Evolutionary conservation across 805 yeast species (phyloP), one percentile per base, ranked within the genome.

Genomic region (Maudiozyma serrabonitensis): DNA sequence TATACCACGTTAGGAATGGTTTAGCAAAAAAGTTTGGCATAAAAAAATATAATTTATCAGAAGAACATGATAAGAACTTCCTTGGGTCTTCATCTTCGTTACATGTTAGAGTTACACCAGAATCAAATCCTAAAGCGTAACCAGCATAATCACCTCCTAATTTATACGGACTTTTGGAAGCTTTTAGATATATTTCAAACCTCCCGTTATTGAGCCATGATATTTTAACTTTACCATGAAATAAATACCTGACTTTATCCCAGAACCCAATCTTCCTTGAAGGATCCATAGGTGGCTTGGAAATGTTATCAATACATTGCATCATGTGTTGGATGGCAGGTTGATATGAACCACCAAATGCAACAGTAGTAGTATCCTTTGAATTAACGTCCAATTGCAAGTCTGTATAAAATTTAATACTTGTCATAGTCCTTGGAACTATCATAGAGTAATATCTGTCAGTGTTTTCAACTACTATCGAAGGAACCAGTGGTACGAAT

Each of bases 241-340:
- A 69, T 15, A 84, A 72, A 28, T 81, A 74, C 46, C 96, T 70
- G 26, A 88, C 66, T 62, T 89, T 91, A 66, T 90, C 98, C 98
- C 98, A 90, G 56, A 89, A 82, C 0, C 98, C 98, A 13, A 88
- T 68, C 56, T 84, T 84, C 3, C 79, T 76, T 1, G 96, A 87
- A 0, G 90, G 90, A 63, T 90, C 98, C 15, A 85, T 68, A 0
- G 95, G 95, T 0, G 96, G 95, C 63, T 91, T 90, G 1, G 95
- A 81, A 61, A 90, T 87, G 43, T 83, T 81, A 57, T 89, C 95
- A 52, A 90, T 75, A 49, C 79, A 83, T 49, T 80, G 69, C 81
- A 86, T 84, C 1, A 82, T 73, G 55, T 87, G 90, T 55, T 87
- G 88, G 31, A 90, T 76, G 1, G 89, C 90, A 16, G 95, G 89